These are phyloP conservation scores for Leucosporidium creatinivorum DNA, from an alignment of 768 basidiomycete genomes.

Conservation along the genomic window DNA sequence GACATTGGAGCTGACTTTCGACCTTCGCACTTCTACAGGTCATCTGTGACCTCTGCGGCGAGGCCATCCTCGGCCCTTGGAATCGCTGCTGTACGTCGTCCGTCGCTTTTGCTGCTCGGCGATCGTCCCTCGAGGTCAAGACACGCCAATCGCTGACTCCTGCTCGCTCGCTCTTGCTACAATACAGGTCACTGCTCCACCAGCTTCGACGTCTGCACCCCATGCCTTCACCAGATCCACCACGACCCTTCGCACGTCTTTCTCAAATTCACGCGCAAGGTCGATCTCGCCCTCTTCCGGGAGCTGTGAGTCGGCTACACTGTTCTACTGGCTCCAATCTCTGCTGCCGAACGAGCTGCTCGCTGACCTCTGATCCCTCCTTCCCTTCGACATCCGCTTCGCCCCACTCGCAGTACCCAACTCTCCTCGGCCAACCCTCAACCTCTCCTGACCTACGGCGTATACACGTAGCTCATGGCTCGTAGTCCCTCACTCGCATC, in stretches of 20 bases:
- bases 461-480: no score
- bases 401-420: no score
- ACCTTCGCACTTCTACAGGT: neutral
- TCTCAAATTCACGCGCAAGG: neutral
- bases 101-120: no score
- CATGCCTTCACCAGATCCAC: neutral
- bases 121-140: no score
- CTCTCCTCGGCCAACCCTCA: no score
- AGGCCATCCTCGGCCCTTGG: neutral
- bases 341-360: no score
- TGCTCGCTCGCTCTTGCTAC: neutral
- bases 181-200: neutral
- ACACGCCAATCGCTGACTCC: neutral
- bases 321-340: no score
- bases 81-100: neutral
- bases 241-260: conserved; percentile 4
- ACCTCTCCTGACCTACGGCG: no score
- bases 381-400: no score
- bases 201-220: neutral
- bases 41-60: neutral
- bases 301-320: neutral
- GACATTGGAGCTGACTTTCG: neutral
- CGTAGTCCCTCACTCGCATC: no score
- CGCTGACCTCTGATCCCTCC: no score
- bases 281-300: conserved; percentile 5